Percentiles rank a stretch among this genome's conserved stretches.
Conservation (phyloP, 1,284 basidiomycete species). For the Marasmius fiardii region DNA sequence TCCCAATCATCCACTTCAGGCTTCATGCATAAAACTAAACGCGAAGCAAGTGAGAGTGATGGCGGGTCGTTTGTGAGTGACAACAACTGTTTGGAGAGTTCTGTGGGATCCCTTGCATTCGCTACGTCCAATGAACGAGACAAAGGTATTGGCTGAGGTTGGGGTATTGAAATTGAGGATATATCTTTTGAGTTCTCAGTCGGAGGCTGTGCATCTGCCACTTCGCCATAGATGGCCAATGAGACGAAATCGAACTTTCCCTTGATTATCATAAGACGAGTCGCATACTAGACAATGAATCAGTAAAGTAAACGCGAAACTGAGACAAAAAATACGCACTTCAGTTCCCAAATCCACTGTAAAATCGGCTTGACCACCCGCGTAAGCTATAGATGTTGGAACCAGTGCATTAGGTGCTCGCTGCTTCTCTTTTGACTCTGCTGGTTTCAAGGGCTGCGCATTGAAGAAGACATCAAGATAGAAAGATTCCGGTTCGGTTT, state of each 20-base stretch:
- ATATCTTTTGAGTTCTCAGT: slow-evolving; percentile 30
- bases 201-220: slow-evolving; percentile 30
- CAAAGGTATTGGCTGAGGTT: slow-evolving; percentile 37
- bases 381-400: slow-evolving; percentile 68
- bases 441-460: slow-evolving; percentile 37
- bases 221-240: slow-evolving; percentile 64
- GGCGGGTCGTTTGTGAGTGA: slow-evolving; percentile 57
- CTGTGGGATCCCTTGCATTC: slow-evolving; percentile 54
- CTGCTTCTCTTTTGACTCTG: slow-evolving; percentile 48
- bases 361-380: slow-evolving; percentile 66
- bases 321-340: slow-evolving; percentile 33
- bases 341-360: slow-evolving; percentile 66
- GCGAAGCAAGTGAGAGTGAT: slow-evolving; percentile 55
- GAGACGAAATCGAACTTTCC: slow-evolving; percentile 66
- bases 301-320: slow-evolving; percentile 8
- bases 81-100: slow-evolving; percentile 57
- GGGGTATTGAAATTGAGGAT: slow-evolving; percentile 27
- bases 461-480: slow-evolving; percentile 74
- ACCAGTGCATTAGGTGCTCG: slow-evolving; percentile 64
- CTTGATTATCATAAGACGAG: slow-evolving; percentile 75
- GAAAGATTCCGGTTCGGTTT: slow-evolving; percentile 69
- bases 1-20: slow-evolving; percentile 75
- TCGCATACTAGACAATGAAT: slow-evolving; percentile 50
- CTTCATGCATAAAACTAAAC: slow-evolving; percentile 74
- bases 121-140: slow-evolving; percentile 55